Base-by-base conservation (phyloP, 176 grass and related monocot species). In the Microstegium vimineum region DNA sequence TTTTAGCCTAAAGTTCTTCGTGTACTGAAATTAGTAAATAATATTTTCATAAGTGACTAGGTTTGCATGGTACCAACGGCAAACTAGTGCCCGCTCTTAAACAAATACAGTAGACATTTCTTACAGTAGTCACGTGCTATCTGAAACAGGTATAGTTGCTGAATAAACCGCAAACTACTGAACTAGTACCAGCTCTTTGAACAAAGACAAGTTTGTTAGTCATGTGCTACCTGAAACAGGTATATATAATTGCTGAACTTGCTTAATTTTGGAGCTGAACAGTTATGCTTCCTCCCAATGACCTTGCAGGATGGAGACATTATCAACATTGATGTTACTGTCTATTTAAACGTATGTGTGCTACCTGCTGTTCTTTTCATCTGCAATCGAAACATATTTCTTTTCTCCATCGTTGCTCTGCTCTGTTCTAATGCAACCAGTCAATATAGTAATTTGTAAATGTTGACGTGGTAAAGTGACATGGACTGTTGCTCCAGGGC, bases 301-400 rank as follows among this genome's bases (percentile, higher is more conserved):
- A 71, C 8, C 83, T 47, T 89, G 75, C 86, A 98, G 92, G 90
- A 95, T 69, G 92, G 95, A 28, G 95, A 98, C 67, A 95, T 98
- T 33, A 88, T 95, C 76, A 98, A 98, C 82, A 95, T 98, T 31
- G 95, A 98, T 64, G 90, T 95, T 35, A 95, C 92, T 65, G 87
- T 95, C 76, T 98, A 98, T 74, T 71, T 98, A 34, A 88, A 98
- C 86, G 95, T 95, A 90, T 26, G 92, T n/a, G n/a, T 72, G 71
- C 11, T 87, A 22, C 18, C 10, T 35, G 28, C 30, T 40, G 10
- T 70, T 84, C 34, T 41, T 82, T 62, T 76, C 47, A 16, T 37
- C 25, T 4, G 34, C 27, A 18, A 36, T 13, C 12, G 33, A 10
- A 54, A n/a, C n/a, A n/a, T 10, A 30, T 26, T 40, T 1, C 2